These are phyloP conservation scores for Babesia bovis DNA, from an alignment of 169 alveolate species.

Conservation along the genomic window DNA sequence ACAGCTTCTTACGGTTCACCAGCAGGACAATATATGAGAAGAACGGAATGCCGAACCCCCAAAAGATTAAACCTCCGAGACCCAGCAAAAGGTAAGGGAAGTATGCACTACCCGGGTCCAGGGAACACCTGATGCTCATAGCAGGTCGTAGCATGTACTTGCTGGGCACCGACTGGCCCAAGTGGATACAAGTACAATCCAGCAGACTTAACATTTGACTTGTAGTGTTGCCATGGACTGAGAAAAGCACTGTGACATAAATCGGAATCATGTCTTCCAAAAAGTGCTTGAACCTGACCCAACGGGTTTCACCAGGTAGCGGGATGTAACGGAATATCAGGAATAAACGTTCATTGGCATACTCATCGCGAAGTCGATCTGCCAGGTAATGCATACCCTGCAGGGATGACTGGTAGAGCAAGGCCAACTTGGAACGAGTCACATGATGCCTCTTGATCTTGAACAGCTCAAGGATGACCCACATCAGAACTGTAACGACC, in stretches of 20 bases:
- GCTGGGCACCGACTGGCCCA: constrained; percentile 63
- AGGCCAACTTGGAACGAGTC: constrained; percentile 42
- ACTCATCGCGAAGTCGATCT: constrained; percentile 66
- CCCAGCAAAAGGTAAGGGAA: constrained; percentile 76
- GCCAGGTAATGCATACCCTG: constrained; percentile 66
- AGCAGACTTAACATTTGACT: constrained; percentile 77
- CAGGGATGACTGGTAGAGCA: constrained; percentile 47
- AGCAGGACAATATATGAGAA: constrained; percentile 74
- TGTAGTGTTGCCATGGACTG: constrained; percentile 78
- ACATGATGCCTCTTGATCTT: constrained; percentile 13
- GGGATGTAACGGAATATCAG: constrained; percentile 81
- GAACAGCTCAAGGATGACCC: constrained; percentile 48
- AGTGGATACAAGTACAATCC: constrained; percentile 76
- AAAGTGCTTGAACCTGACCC: constrained; percentile 65
- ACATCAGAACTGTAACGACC: constrained; percentile 73
- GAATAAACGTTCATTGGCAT: constrained; percentile 75
- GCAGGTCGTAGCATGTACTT: constrained; percentile 78
- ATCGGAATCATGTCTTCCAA: constrained; percentile 86
- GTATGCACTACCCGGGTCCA: constrained; percentile 63
- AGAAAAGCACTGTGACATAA: constrained; percentile 81
- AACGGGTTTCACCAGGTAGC: constrained; percentile 69
- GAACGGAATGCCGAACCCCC: constrained; percentile 85
- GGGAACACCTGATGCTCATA: constrained; percentile 74
- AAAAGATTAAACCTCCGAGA: constrained; percentile 72
- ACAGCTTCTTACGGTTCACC: constrained; percentile 72